phyloP scores from a whole-genome alignment of 106 monocot species.

The Cymbidium sinense region DNA sequence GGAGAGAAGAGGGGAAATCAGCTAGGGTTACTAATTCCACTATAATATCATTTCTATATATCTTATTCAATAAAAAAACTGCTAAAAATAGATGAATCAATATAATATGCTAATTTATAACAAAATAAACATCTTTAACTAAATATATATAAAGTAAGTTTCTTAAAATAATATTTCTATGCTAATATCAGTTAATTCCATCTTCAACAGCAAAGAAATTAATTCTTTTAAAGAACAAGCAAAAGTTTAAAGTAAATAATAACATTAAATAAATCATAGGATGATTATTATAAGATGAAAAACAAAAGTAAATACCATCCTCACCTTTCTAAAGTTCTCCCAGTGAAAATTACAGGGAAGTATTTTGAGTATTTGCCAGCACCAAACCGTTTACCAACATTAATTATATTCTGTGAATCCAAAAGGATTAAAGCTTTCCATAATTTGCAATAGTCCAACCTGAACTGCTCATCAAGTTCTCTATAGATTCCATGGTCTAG shows the following conservation, averaged over 20 bases:
- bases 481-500: constrained; percentile 94
- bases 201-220: background rate
- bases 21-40: too few relatives aligned
- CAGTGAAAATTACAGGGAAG: constrained; percentile 93
- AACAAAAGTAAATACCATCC: background rate
- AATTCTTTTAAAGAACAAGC: background rate
- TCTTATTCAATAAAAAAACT: too few relatives aligned
- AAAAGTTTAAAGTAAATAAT: background rate
- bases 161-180: background rate
- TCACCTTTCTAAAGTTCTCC: constrained; percentile 87
- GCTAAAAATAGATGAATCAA: too few relatives aligned
- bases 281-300: background rate
- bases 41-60: too few relatives aligned
- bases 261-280: background rate
- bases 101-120: too few relatives aligned
- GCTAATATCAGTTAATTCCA: background rate
- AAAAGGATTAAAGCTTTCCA: constrained; percentile 88
- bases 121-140: too few relatives aligned
- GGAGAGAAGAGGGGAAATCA: too few relatives aligned
- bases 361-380: constrained; percentile 82
- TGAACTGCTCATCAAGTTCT: constrained; percentile 79
- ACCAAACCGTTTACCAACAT: constrained; percentile 72
- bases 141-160: background rate
- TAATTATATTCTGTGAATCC: constrained; percentile 54
- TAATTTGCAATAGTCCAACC: constrained; percentile 70